Evolutionary conservation across 1,284 basidiomycete genomes (phyloP), one percentile per base, ranked within the genome.

Genomic region (Taiwanofungus camphoratus): DNA sequence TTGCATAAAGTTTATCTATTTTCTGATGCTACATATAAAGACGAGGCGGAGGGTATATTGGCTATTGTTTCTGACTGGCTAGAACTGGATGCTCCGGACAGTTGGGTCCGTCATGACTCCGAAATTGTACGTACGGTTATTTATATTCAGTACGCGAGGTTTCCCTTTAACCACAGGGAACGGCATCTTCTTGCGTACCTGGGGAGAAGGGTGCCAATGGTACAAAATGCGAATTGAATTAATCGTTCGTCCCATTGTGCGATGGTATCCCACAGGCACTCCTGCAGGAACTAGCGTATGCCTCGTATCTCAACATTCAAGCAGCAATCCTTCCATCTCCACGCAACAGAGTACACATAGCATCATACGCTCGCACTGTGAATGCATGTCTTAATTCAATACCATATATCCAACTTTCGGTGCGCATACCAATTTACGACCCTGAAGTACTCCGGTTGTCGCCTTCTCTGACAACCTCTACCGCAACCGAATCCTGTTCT

Each of bases 31-130:
- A 16, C 5, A 3, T 18, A 15, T 6, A 18, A 9, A 92, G 92
- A 95, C 61, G 94, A 99, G 61, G 83, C 88, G 2, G 83, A 89
- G 46, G 76, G 76, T 26, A 70, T 91, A 18, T 77, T 89, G 15
- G 86, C 76, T 3, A 74, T 96, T 56, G 75, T 87, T 7, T 92
- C 92, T 12, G 88, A 91, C 46, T 99, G 96, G 96, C 73, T 99
- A 9, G 92, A 97, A 63, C 74, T 99, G 31, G 96, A 99, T 66
- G 85, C 92, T 9, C 70, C 77, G 1, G 93, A 97, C 64, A 91
- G 94, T 59, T 94, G 94, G 70, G 87, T 99, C 46, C 81, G 96
- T 35, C 89, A 95, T 55, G 96, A 99, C 60, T 87, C 92, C 40
- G 96, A 97, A 67, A 85, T 96, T 45, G 92, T 92, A 62, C 63